Percentiles rank a stretch among this genome's conserved stretches.
phyloP scores from a whole-genome alignment of 148 eudicot species.

The Rhododendron molle region DNA sequence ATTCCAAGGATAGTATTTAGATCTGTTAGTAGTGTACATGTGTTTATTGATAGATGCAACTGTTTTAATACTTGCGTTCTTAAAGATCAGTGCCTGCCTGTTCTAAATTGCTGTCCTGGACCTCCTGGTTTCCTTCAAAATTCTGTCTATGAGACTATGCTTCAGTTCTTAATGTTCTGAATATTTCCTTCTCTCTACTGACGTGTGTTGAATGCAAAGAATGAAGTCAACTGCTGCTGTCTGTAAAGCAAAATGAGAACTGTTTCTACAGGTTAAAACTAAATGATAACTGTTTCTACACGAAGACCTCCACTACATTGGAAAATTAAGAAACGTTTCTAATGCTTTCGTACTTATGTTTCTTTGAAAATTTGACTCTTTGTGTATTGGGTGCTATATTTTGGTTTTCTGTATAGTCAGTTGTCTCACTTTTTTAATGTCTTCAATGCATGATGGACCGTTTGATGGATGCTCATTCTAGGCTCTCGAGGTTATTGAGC shows the following conservation, averaged over 20 bases:
- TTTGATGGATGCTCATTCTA: constrained; percentile 17
- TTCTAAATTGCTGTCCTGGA: not conserved
- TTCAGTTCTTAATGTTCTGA: not conserved
- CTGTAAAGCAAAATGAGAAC: not conserved
- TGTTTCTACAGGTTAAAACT: not conserved
- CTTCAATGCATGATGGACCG: not conserved
- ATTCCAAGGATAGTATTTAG: not conserved
- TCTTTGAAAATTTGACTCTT: not conserved
- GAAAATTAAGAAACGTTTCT: not conserved
- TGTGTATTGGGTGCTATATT: not conserved
- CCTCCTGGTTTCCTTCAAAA: not conserved
- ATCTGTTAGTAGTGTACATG: not conserved
- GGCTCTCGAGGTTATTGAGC: constrained; percentile 90
- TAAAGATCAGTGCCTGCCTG: not conserved
- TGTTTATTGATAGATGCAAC: not conserved
- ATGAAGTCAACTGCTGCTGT: not conserved
- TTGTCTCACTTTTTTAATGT: not conserved
- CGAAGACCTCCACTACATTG: not conserved
- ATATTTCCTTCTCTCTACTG: not conserved
- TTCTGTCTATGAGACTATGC: not conserved
- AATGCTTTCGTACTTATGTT: not conserved
- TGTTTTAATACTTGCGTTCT: not conserved
- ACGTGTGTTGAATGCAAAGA: not conserved
- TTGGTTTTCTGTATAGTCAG: not conserved
- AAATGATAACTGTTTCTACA: not conserved